These are phyloP conservation scores for Buddleja alternifolia DNA, from an alignment of 257 asterid genomes.

Conservation along the genomic window DNA sequence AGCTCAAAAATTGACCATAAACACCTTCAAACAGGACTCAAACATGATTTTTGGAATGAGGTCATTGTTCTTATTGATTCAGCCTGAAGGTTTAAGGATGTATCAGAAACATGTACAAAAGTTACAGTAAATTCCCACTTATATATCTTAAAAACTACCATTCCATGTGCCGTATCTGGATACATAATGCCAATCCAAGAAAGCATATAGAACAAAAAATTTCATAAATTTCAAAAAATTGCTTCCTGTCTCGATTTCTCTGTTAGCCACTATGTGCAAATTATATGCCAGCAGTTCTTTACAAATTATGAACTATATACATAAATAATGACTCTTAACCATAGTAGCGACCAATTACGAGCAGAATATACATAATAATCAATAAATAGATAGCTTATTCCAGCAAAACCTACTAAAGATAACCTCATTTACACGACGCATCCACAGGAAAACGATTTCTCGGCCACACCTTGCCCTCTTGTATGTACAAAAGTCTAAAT, in stretches of 20 bases:
- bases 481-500: conserved; percentile 32
- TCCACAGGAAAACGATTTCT: background rate
- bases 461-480: conserved; percentile 13
- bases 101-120: too few relatives aligned
- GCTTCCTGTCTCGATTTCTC: background rate
- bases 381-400: conserved; percentile 35
- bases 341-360: background rate
- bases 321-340: conserved; percentile 4
- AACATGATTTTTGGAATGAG: too few relatives aligned
- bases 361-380: conserved; percentile 27
- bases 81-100: too few relatives aligned
- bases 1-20: too few relatives aligned
- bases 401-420: conserved; percentile 13
- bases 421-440: conserved; percentile 30
- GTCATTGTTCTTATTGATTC: too few relatives aligned
- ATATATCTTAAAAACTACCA: too few relatives aligned
- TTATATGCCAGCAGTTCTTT: conserved; percentile 1
- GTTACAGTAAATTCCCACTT: too few relatives aligned
- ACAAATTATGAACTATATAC: conserved; percentile 21
- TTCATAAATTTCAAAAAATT: too few relatives aligned
- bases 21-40: too few relatives aligned
- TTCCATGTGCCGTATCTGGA: too few relatives aligned
- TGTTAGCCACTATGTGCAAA: conserved; percentile 9
- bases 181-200: too few relatives aligned
- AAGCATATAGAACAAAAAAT: too few relatives aligned